Percentiles rank a stretch among this genome's conserved stretches.
Evolutionary conservation across 257 asterid species (phyloP).

Genomic region (Ehretia macrophylla): DNA sequence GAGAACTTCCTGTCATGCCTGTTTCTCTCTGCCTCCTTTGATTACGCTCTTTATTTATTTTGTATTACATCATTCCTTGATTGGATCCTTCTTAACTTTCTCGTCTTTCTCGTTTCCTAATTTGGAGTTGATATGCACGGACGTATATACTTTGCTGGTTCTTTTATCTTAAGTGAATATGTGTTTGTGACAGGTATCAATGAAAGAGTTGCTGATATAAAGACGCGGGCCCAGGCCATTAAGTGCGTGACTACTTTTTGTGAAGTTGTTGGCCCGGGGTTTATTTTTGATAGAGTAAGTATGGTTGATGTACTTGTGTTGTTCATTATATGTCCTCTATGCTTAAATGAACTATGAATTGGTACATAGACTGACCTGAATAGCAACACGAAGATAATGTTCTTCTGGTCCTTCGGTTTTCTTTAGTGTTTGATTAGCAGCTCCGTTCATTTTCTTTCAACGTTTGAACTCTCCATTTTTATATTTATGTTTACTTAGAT

Average conservation of each 20-base stretch:
- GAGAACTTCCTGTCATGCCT: background rate
- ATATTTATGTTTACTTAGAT: too few relatives aligned
- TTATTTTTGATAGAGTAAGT: constrained; percentile 89
- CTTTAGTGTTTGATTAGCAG: too few relatives aligned
- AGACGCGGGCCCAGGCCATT: constrained; percentile 92
- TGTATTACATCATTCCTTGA: background rate
- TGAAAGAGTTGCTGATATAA: constrained; percentile 98
- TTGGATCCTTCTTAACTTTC: background rate
- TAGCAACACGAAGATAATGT: too few relatives aligned
- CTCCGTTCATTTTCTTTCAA: too few relatives aligned
- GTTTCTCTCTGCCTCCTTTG: background rate
- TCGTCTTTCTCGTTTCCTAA: too few relatives aligned
- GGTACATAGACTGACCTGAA: too few relatives aligned
- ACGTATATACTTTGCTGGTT: background rate
- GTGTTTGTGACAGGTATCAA: constrained; percentile 55
- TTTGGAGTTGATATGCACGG: too few relatives aligned
- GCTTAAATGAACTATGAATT: too few relatives aligned
- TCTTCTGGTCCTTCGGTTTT: too few relatives aligned
- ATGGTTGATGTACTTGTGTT: background rate
- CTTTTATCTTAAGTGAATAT: constrained; percentile 14
- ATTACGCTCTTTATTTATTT: background rate
- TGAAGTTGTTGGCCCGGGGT: constrained; percentile 98
- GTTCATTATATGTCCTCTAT: too few relatives aligned
- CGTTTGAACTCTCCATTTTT: too few relatives aligned
- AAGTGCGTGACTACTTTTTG: constrained; percentile 89